Percentiles rank a stretch among this genome's conserved stretches.
Conservation (phyloP, 1,139 yeast genomes). For the Nakaseomyces nivariensis region DNA sequence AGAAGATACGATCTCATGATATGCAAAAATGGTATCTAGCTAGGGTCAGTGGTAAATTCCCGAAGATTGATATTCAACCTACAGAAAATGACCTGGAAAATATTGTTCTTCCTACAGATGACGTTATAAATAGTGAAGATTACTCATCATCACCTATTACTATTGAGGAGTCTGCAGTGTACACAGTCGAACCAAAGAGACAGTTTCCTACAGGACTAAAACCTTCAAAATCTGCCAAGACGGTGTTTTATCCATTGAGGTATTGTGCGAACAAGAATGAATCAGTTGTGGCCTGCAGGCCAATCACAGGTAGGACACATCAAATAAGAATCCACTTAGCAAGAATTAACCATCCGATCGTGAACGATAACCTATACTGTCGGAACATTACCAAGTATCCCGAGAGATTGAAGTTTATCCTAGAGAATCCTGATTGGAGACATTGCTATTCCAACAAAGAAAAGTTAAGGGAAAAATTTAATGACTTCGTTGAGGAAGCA, state of each 20-base stretch:
- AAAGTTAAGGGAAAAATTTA: conserved; percentile 24
- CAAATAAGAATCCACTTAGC: conserved; percentile 69
- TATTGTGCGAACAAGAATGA: conserved; percentile 33
- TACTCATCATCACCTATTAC: conserved; percentile 26
- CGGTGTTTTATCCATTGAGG: conserved; percentile 32
- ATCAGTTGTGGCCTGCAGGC: conserved; percentile 54
- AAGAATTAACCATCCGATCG: conserved; percentile 56
- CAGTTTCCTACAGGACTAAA: conserved; percentile 26
- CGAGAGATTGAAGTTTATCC: conserved; percentile 22
- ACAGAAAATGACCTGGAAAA: not conserved
- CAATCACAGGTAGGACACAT: conserved; percentile 68
- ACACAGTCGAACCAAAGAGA: conserved; percentile 61
- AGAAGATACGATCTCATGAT: conserved; percentile 33
- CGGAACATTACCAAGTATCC: conserved; percentile 22
- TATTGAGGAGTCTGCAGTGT: conserved; percentile 51
- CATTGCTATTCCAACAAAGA: conserved; percentile 40
- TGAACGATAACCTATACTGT: conserved; percentile 54
- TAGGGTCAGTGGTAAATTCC: conserved; percentile 52
- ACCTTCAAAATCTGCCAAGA: conserved; percentile 32
- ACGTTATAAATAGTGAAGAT: conserved; percentile 1
- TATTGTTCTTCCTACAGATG: not conserved
- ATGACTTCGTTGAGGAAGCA: conserved; percentile 20
- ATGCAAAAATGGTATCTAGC: conserved; percentile 46
- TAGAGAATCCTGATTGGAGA: conserved; percentile 67
- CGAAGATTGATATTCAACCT: conserved; percentile 22